Percentiles rank a stretch among this genome's conserved stretches.
Conservation (phyloP, 176 grass and related monocot genomes). For the Elymus sibiricus region DNA sequence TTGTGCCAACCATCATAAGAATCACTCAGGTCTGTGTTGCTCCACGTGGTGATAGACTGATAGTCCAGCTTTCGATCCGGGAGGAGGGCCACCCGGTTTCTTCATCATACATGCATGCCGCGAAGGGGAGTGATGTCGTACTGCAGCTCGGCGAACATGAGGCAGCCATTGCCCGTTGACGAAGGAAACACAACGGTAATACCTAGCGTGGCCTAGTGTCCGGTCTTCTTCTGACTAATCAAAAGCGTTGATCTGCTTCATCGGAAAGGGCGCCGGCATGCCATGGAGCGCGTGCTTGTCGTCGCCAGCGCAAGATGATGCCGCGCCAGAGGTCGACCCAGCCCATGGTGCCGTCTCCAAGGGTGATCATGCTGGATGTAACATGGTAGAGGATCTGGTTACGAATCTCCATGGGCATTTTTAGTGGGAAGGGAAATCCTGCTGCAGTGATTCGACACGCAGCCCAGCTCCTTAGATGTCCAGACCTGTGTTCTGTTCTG, state of each 20-base stretch:
- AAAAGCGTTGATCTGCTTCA: background rate
- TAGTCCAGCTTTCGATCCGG: background rate
- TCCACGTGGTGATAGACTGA: constrained; percentile 14
- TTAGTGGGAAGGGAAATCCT: background rate
- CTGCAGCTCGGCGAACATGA: background rate
- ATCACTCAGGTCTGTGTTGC: background rate
- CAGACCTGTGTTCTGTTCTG: background rate
- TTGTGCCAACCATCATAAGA: background rate
- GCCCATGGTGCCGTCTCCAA: background rate
- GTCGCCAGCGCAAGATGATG: background rate
- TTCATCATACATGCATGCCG: background rate
- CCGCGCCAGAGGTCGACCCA: too few species aligned
- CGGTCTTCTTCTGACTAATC: too few species aligned
- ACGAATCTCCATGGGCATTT: background rate
- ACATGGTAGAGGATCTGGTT: background rate
- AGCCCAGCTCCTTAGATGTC: background rate
- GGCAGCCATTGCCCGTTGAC: background rate
- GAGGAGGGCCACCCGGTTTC: background rate
- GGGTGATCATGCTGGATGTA: too few species aligned
- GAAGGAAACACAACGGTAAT: background rate
- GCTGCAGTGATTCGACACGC: background rate
- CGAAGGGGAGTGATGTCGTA: background rate
- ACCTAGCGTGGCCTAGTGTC: background rate
- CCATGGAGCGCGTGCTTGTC: background rate
- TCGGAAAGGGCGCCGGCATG: background rate